Percentiles rank a stretch among this genome's conserved stretches.
These are phyloP conservation scores for Penicillium sp. DNA, from an alignment of 2,329 filamentous ascomycete genomes.

Conservation along the genomic window DNA sequence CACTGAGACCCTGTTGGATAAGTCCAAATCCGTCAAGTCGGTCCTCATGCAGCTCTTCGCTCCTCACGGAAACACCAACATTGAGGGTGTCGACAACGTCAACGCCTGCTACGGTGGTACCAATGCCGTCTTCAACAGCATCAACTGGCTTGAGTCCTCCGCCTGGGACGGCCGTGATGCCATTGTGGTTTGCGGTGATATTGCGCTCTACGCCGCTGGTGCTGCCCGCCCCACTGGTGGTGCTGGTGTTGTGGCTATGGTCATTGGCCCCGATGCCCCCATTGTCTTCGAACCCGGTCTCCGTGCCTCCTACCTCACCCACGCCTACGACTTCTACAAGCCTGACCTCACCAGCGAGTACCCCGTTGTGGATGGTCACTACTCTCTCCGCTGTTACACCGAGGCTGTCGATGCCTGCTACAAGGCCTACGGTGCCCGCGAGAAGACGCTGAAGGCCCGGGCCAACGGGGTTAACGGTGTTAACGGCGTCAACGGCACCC, in stretches of 20 bases:
- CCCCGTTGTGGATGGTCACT: slow-evolving; percentile 79
- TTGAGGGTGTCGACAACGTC: slow-evolving; percentile 77
- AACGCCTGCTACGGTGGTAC: slow-evolving; percentile 86
- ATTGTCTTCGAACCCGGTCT: slow-evolving; percentile 74
- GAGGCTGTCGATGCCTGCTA: slow-evolving; percentile 78
- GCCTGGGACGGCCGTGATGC: slow-evolving; percentile 80
- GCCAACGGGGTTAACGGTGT: slow-evolving; percentile 50
- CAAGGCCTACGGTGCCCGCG: slow-evolving; percentile 72
- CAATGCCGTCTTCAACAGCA: slow-evolving; percentile 75
- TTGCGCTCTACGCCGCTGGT: slow-evolving; percentile 81
- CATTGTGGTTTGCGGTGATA: slow-evolving; percentile 76
- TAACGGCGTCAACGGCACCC: slow-evolving; percentile 55
- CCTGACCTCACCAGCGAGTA: slow-evolving; percentile 83
- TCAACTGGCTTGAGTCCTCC: slow-evolving; percentile 85
- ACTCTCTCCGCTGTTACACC: slow-evolving; percentile 76
- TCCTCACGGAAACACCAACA: slow-evolving; percentile 67
- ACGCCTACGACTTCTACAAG: slow-evolving; percentile 90
- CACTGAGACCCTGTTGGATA: slow-evolving; percentile 81
- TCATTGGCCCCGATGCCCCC: slow-evolving; percentile 74
- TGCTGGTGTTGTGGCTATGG: slow-evolving; percentile 72
- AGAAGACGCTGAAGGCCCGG: slow-evolving; percentile 55
- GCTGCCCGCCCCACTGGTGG: slow-evolving; percentile 76
- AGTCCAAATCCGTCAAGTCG: slow-evolving; percentile 87
- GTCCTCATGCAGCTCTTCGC: slow-evolving; percentile 83
- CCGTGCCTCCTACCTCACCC: slow-evolving; percentile 74